These are phyloP conservation scores for Geoglossum cookeanum DNA, from an alignment of 2,329 filamentous ascomycete genomes.

Conservation along the genomic window DNA sequence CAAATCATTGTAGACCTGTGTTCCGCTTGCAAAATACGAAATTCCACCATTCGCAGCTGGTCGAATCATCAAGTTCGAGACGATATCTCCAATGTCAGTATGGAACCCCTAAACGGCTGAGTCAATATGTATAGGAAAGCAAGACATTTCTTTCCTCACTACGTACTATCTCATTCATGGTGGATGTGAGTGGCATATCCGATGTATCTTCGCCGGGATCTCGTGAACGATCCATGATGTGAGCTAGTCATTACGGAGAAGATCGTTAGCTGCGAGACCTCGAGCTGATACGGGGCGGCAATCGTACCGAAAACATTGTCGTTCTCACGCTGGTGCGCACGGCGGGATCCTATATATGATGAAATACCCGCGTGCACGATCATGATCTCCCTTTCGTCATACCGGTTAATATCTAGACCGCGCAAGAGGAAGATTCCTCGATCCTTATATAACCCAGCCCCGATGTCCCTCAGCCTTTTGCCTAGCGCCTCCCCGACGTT, in stretches of 20 bases:
- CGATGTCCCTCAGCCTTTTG: slow-evolving; percentile 15
- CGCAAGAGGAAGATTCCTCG: slow-evolving; percentile 26
- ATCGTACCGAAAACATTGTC: not conserved
- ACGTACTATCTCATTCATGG: not conserved
- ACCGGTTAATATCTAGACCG: slow-evolving; percentile 20
- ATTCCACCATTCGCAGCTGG: slow-evolving; percentile 30
- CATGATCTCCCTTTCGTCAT: slow-evolving; percentile 20
- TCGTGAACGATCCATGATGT: not conserved
- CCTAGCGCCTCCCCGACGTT: not conserved
- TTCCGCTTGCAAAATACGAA: slow-evolving; percentile 33
- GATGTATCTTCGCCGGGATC: not conserved
- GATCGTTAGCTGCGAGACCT: not conserved
- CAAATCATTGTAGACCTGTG: slow-evolving; percentile 35
- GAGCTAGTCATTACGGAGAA: not conserved
- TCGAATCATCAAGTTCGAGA: slow-evolving; percentile 29
- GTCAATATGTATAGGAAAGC: slow-evolving; percentile 28
- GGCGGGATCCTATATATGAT: slow-evolving; percentile 24
- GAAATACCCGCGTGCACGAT: slow-evolving; percentile 26
- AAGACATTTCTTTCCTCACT: not conserved
- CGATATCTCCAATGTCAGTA: slow-evolving; percentile 34
- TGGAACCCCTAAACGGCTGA: slow-evolving; percentile 39
- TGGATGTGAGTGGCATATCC: not conserved
- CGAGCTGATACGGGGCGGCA: too few species aligned
- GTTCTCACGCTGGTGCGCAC: slow-evolving; percentile 32
- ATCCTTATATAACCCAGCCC: slow-evolving; percentile 21